These are phyloP conservation scores for Myxozyma nipponensis DNA, from an alignment of 805 yeast genomes.

Conservation along the genomic window DNA sequence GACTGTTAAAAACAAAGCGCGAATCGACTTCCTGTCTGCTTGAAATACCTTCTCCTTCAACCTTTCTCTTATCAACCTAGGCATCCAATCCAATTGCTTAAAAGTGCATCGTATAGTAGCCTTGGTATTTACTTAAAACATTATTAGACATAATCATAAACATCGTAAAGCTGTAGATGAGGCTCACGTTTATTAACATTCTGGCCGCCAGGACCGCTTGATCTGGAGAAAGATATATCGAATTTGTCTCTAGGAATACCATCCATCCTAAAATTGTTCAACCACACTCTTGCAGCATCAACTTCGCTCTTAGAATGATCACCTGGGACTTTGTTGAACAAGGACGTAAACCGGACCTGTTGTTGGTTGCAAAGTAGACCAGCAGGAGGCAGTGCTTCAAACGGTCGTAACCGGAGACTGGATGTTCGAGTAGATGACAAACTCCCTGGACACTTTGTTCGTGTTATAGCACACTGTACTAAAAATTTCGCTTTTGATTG, in stretches of 20 bases:
- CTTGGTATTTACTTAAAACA: slow-evolving; percentile 45
- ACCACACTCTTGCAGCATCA: slow-evolving; percentile 45
- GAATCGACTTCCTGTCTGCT: not conserved
- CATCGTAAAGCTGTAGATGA: not conserved
- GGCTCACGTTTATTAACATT: slow-evolving; percentile 67
- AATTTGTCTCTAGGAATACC: slow-evolving; percentile 48
- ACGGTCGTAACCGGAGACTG: too few relatives aligned
- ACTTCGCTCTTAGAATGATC: not conserved
- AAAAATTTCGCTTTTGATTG: too few relatives aligned
- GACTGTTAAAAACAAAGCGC: not conserved
- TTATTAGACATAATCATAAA: not conserved
- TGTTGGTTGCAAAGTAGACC: too few relatives aligned
- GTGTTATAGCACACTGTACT: too few relatives aligned
- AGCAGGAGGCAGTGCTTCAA: too few relatives aligned
- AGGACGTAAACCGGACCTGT: not conserved
- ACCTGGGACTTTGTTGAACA: slow-evolving; percentile 5
- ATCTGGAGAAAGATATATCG: slow-evolving; percentile 48
- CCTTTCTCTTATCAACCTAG: slow-evolving; percentile 47
- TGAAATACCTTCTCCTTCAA: slow-evolving; percentile 33
- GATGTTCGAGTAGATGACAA: too few relatives aligned
- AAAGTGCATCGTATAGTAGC: slow-evolving; percentile 56
- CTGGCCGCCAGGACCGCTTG: slow-evolving; percentile 88
- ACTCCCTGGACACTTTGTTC: too few relatives aligned
- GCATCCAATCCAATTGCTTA: slow-evolving; percentile 56
- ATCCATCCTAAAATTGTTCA: slow-evolving; percentile 34